phyloP scores from a whole-genome alignment of 495 filamentous ascomycete species.

The Aspergillus sparsus region DNA sequence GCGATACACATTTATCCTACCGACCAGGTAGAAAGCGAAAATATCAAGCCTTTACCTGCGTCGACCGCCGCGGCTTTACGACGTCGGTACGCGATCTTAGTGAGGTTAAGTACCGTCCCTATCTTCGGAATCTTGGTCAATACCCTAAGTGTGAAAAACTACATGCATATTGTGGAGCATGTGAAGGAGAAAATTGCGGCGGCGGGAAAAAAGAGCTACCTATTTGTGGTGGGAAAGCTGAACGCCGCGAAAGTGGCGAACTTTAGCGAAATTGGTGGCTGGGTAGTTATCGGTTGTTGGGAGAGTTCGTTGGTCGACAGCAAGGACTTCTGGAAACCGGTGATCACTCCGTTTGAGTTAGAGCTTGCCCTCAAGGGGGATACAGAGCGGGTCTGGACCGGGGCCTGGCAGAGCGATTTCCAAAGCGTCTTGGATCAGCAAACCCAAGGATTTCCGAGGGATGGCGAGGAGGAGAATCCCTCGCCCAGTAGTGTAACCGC shows the following conservation, averaged over 20 bases:
- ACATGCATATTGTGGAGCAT: slow-evolving; percentile 74
- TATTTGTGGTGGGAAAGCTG: slow-evolving; percentile 93
- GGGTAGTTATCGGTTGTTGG: slow-evolving; percentile 98
- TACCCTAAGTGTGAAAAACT: slow-evolving; percentile 88
- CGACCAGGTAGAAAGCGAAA: slow-evolving; percentile 32
- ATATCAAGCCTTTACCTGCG: slow-evolving; percentile 46
- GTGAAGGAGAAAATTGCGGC: slow-evolving; percentile 67
- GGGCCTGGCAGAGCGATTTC: slow-evolving; percentile 75
- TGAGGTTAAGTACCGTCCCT: slow-evolving; percentile 73
- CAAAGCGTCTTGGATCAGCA: slow-evolving; percentile 54
- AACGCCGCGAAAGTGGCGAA: slow-evolving; percentile 96
- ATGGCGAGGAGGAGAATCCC: slow-evolving; percentile 21
- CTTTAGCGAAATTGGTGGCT: slow-evolving; percentile 90
- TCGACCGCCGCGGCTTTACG: slow-evolving; percentile 64
- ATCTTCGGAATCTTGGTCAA: slow-evolving; percentile 95
- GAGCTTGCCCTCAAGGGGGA: slow-evolving; percentile 71
- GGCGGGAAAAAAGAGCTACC: slow-evolving; percentile 90
- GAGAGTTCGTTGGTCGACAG: slow-evolving; percentile 88
- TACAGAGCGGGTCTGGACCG: slow-evolving; percentile 70
- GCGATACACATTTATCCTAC: slow-evolving; percentile 78
- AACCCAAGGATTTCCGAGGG: slow-evolving; percentile 24
- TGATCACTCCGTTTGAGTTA: slow-evolving; percentile 92
- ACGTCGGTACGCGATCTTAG: slow-evolving; percentile 83
- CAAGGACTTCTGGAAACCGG: slow-evolving; percentile 79
- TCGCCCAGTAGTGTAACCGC: slow-evolving; percentile 28